Percentiles rank a stretch among this genome's conserved stretches.
Conservation (phyloP, 2,329 filamentous ascomycete species). For the Colletotrichum magnum region DNA sequence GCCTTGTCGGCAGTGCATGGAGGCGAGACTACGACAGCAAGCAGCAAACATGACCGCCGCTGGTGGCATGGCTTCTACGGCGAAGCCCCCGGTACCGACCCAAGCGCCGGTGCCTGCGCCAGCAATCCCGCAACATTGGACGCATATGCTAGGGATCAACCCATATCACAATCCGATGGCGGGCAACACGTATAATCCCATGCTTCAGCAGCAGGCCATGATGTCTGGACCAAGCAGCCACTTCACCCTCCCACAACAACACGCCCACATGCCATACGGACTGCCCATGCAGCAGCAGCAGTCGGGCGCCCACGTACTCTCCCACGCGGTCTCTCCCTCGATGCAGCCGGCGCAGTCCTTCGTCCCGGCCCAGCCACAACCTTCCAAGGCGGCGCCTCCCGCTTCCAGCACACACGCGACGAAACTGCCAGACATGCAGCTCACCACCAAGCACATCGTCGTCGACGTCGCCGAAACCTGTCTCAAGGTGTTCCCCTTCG, state of each 20-base stretch:
- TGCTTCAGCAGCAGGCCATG: conserved; percentile 33
- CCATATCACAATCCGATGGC: conserved; percentile 35
- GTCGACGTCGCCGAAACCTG: conserved; percentile 65
- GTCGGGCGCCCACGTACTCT: conserved; percentile 8
- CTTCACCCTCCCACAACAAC: conserved; percentile 30
- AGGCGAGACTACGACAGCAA: conserved; percentile 36
- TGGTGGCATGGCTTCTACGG: background rate
- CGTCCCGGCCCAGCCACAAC: background rate
- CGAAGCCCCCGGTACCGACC: background rate
- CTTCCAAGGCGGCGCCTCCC: background rate
- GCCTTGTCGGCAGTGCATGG: conserved; percentile 37
- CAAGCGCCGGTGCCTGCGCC: conserved; percentile 11
- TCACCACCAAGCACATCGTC: conserved; percentile 56
- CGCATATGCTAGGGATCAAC: conserved; percentile 29
- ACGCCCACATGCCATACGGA: background rate
- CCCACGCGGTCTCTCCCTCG: conserved; percentile 9
- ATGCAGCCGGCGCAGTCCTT: conserved; percentile 4
- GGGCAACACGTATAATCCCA: conserved; percentile 27
- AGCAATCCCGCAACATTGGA: conserved; percentile 31
- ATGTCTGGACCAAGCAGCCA: conserved; percentile 11
- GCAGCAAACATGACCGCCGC: conserved; percentile 27
- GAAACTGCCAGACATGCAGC: conserved; percentile 42
- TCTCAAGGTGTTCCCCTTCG: conserved; percentile 61
- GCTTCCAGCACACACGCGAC: background rate
- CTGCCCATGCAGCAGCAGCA: conserved; percentile 21